A percentile compares a stretch with the other conserved stretches of the same genome.
These are phyloP conservation scores for Coleophoma crateriformis DNA, from an alignment of 2,329 filamentous ascomycete species.

Conservation along the genomic window DNA sequence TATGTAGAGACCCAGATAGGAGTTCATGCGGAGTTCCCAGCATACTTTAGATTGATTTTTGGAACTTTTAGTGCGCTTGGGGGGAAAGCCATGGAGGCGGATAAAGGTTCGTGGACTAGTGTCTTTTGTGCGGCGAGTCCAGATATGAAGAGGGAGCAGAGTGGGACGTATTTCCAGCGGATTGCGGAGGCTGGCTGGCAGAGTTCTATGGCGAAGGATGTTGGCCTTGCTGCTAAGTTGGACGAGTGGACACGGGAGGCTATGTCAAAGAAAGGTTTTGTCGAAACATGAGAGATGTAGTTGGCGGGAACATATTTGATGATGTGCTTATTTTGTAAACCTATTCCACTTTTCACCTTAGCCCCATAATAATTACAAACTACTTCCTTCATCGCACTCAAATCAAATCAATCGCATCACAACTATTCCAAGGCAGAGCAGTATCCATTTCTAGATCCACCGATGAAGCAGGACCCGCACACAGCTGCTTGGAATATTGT, in stretches of 20 bases:
- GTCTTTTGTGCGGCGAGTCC: conserved; percentile 7
- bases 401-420: too few species aligned
- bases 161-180: conserved; percentile 7
- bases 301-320: too few species aligned
- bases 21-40: too few species aligned
- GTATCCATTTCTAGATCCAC: too few species aligned
- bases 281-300: neutral
- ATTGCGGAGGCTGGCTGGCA: conserved; percentile 1
- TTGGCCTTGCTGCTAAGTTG: conserved; percentile 1
- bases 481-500: too few species aligned
- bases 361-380: too few species aligned
- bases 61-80: neutral
- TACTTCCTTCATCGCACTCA: too few species aligned
- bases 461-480: too few species aligned
- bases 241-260: conserved; percentile 22
- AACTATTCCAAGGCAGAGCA: too few species aligned
- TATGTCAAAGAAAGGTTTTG: conserved; percentile 23
- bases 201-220: conserved; percentile 4
- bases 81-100: conserved; percentile 1
- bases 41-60: neutral
- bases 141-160: conserved; percentile 8
- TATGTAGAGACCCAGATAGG: too few species aligned
- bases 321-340: too few species aligned
- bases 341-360: too few species aligned
- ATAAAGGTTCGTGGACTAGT: conserved; percentile 9